Conservation (phyloP, 2,329 filamentous ascomycete genomes). For the Scytalidium sp. region DNA sequence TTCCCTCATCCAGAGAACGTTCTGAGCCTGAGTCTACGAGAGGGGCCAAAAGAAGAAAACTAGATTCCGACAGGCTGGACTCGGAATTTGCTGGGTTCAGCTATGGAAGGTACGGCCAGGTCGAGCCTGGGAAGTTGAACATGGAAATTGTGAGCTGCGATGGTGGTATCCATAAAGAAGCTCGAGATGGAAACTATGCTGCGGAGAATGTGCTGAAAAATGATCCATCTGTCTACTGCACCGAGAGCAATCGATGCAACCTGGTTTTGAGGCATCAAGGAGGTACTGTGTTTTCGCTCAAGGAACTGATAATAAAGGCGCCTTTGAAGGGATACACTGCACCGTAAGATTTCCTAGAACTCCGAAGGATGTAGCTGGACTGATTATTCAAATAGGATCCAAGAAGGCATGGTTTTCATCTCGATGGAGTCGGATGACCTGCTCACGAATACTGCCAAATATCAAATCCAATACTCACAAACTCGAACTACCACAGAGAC, state of each 20-base stretch:
- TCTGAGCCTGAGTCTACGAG: conserved; percentile 43
- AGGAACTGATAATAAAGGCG: conserved; percentile 84
- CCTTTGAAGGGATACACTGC: conserved; percentile 78
- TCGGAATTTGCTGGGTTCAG: conserved; percentile 55
- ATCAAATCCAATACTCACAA: conserved; percentile 64
- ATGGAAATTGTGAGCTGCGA: conserved; percentile 93
- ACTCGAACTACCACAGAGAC: conserved; percentile 20
- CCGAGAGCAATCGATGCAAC: conserved; percentile 83
- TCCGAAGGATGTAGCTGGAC: background rate
- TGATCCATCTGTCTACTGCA: conserved; percentile 85
- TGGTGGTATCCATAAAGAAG: conserved; percentile 68
- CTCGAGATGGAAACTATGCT: conserved; percentile 51
- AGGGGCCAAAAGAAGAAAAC: conserved; percentile 65
- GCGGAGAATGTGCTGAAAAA: conserved; percentile 81
- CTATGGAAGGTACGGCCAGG: conserved; percentile 85
- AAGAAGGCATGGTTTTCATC: conserved; percentile 90
- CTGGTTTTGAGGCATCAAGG: conserved; percentile 81
- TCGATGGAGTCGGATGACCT: conserved; percentile 81
- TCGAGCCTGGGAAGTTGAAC: conserved; percentile 74
- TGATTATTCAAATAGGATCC: conserved; percentile 59
- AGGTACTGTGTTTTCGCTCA: conserved; percentile 75
- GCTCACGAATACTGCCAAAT: conserved; percentile 67
- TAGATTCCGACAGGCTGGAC: conserved; percentile 59
- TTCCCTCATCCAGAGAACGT: conserved; percentile 18
- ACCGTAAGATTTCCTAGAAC: conserved; percentile 60